Evolutionary conservation across 257 asterid genomes (phyloP), one percentile per base, ranked within the genome.

Genomic region (Solanum peruvianum): DNA sequence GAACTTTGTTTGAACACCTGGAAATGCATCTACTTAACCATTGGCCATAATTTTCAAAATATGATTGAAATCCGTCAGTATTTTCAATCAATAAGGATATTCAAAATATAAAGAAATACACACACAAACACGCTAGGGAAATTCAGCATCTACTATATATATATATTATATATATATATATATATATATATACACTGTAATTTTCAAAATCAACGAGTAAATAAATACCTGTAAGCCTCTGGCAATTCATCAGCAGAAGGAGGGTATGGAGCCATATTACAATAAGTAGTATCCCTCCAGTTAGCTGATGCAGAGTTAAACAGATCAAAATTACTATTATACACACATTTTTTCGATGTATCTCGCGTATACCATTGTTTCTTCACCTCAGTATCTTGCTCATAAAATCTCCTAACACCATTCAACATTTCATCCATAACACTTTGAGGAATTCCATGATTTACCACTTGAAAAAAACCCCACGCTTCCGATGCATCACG

Each of bases 401-500:
- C 86, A 16, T 90, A 84, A 27, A 92, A 92, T 60, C 90, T 72
- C 0, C 91, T 9, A 27, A 76, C 44, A 16, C 90, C 92, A 6
- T 85, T 85, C 71, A 92, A 9, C 89, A 90, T 89, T 10, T 89
- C 91, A 49, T 88, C 90, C 62, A 92, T 11, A 11, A 52, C 37
- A 35, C 39, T 56, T 1, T 1, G 45, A 2, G 94, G 91, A 52
- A 90, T 78, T 25, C 92, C 94, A 78, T 88, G 94, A 71, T 93
- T 93, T 84, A 91, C 91, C 76, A 89, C 90, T 87, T 91, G 95
- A 81, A 93, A 93, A 70, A 93, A 92, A 3, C 93, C 94, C 92
- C 92, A 91, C 2, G 56, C 86, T 44, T 88, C 92, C 11, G 92
- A 85, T 20, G 96, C 94, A 35, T 31, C 83, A n/a, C 86, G 72